These are phyloP conservation scores for Glarea lozoyensis DNA, from an alignment of 495 filamentous ascomycete species.

Conservation along the genomic window DNA sequence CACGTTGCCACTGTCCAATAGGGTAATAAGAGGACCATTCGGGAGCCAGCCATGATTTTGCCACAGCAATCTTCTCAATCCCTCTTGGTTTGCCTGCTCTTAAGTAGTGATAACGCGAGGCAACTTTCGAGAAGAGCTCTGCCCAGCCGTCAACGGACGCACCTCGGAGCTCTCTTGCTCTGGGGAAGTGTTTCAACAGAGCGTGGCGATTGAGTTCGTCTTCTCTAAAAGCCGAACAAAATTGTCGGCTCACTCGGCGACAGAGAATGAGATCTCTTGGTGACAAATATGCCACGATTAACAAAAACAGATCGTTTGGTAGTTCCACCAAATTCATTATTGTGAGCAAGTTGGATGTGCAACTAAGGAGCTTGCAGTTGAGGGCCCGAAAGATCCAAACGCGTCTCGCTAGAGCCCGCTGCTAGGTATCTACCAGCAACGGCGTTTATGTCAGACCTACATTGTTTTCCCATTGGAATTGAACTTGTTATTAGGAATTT, in stretches of 20 bases:
- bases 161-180: slow-evolving; percentile 43
- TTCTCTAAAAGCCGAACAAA: slow-evolving; percentile 46
- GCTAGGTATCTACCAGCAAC: too few species aligned
- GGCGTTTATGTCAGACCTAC: too few species aligned
- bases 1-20: slow-evolving; percentile 48
- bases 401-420: too few species aligned
- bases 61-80: slow-evolving; percentile 36
- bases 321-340: slow-evolving; percentile 38
- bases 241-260: slow-evolving; percentile 45
- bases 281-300: slow-evolving; percentile 41
- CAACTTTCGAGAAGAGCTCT: slow-evolving; percentile 40
- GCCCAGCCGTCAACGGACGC: slow-evolving; percentile 28
- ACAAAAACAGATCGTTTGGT: slow-evolving; percentile 43
- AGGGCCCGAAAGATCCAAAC: too few species aligned
- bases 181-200: slow-evolving; percentile 43
- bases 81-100: slow-evolving; percentile 36
- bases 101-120: slow-evolving; percentile 48
- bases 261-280: slow-evolving; percentile 43
- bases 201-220: slow-evolving; percentile 34
- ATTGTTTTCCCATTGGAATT: too few species aligned
- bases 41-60: slow-evolving; percentile 20
- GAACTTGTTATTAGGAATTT: too few species aligned
- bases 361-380: too few species aligned
- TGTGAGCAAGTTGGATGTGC: neutral
- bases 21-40: slow-evolving; percentile 31